Evolutionary conservation across 192 early-diverging fungal species (phyloP).

Genomic region (Funneliformis mosseae): DNA sequence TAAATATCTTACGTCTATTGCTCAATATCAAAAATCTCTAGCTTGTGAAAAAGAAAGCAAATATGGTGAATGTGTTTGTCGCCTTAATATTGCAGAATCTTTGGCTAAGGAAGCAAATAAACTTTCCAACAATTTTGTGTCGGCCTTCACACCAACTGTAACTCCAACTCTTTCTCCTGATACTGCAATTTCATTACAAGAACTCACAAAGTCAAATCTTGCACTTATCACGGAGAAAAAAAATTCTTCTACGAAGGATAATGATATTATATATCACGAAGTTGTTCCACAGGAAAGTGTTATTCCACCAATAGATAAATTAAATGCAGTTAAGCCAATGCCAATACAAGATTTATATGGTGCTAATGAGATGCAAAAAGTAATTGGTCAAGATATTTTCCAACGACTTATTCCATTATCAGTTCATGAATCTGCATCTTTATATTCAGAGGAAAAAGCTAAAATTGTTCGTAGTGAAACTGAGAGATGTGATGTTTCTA

Average conservation of each 20-base stretch:
- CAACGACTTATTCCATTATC: conserved; percentile 82
- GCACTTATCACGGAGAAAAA: conserved; percentile 74
- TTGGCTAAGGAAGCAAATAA: conserved; percentile 86
- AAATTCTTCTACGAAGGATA: conserved; percentile 74
- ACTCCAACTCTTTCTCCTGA: conserved; percentile 64
- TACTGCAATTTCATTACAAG: conserved; percentile 69
- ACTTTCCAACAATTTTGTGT: conserved; percentile 70
- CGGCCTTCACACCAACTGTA: conserved; percentile 61
- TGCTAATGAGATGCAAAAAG: conserved; percentile 75
- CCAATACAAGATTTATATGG: conserved; percentile 76
- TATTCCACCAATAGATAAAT: conserved; percentile 80
- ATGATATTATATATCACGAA: conserved; percentile 96
- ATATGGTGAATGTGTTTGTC: conserved; percentile 85
- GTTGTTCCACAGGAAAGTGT: conserved; percentile 77
- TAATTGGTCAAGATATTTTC: conserved; percentile 92
- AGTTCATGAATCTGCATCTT: conserved; percentile 90
- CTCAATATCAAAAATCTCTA: conserved; percentile 84
- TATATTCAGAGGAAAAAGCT: conserved; percentile 97
- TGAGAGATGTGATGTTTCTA: conserved; percentile 77
- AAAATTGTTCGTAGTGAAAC: conserved; percentile 84
- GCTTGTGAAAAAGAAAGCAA: conserved; percentile 76
- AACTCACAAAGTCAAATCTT: conserved; percentile 67
- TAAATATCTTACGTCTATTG: conserved; percentile 83
- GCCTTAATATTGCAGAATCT: conserved; percentile 75
- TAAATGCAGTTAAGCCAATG: conserved; percentile 79